These are phyloP conservation scores for Crithidia sp. DNA, from an alignment of 208 protist species.

Conservation along the genomic window DNA sequence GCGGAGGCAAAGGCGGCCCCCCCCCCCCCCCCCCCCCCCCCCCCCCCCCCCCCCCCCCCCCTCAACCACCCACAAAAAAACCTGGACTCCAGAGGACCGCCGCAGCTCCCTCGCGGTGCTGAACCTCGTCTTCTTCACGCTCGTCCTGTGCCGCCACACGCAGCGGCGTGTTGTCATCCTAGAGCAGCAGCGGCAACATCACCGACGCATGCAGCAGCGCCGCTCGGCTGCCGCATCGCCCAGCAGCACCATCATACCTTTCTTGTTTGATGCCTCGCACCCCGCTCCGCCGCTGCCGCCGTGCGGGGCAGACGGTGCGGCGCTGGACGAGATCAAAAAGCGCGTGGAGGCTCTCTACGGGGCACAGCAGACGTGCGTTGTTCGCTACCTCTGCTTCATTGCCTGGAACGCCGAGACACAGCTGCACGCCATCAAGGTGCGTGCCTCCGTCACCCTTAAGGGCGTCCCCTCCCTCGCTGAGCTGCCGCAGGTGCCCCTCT, in stretches of 20 bases:
- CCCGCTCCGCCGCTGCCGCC: neutral
- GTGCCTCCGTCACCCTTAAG: conserved; percentile 20
- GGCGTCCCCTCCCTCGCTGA: conserved; percentile 29
- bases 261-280: conserved; percentile 5
- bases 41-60: too few species aligned
- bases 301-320: neutral
- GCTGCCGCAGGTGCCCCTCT: conserved; percentile 33
- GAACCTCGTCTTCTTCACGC: conserved; percentile 48
- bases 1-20: too few species aligned
- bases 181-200: neutral
- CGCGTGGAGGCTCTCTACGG: conserved; percentile 16
- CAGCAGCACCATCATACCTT: conserved; percentile 15
- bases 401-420: conserved; percentile 49
- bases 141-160: conserved; percentile 32
- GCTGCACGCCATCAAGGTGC: conserved; percentile 33
- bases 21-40: too few species aligned
- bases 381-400: conserved; percentile 33
- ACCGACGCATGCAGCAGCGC: conserved; percentile 1
- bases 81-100: conserved; percentile 17
- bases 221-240: conserved; percentile 5
- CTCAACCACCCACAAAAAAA: too few species aligned
- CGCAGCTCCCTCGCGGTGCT: conserved; percentile 32
- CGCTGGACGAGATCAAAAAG: neutral
- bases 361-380: conserved; percentile 16
- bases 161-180: conserved; percentile 6